phyloP scores from a whole-genome alignment of 2,329 filamentous ascomycete species.

The Sporothrix sp. region DNA sequence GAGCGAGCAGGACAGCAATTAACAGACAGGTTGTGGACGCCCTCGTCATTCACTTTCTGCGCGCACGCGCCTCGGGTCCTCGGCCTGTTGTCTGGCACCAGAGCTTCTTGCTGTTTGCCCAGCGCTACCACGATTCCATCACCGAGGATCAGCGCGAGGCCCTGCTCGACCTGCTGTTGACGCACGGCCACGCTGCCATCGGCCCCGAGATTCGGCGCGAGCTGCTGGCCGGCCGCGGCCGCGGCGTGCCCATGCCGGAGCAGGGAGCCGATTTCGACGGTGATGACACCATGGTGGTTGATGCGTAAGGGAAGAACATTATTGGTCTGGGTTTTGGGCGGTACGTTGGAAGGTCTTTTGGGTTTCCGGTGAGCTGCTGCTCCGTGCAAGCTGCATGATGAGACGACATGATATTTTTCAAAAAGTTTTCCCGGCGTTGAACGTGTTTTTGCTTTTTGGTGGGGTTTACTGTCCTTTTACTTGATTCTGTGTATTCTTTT shows the following conservation, averaged over 20 bases:
- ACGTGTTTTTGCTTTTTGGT: not conserved
- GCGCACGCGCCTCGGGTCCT: constrained; percentile 14
- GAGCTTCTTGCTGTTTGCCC: constrained; percentile 80
- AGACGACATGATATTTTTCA: constrained; percentile 8
- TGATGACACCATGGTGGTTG: constrained; percentile 86
- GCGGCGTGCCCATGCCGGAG: constrained; percentile 59
- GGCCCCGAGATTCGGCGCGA: constrained; percentile 87
- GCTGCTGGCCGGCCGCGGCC: constrained; percentile 74
- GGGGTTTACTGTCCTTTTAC: no score
- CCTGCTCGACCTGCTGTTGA: constrained; percentile 74
- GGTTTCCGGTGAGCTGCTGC: no score
- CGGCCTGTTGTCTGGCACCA: constrained; percentile 96
- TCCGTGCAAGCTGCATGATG: constrained; percentile 3
- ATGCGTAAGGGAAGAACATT: constrained; percentile 24
- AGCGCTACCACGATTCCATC: constrained; percentile 90
- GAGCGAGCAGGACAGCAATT: no score
- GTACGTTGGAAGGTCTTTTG: no score
- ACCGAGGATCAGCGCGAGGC: constrained; percentile 86
- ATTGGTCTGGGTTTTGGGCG: not conserved
- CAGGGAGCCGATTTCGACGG: constrained; percentile 51
- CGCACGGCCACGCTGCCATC: constrained; percentile 77
- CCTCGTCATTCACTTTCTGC: constrained; percentile 88
- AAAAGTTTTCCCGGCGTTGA: constrained; percentile 6
- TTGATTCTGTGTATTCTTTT: no score
- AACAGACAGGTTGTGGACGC: constrained; percentile 62